Evolutionary conservation across 345 rosid genomes (phyloP), one percentile per base, ranked within the genome.

Genomic region (Schrenkiella parvula): DNA sequence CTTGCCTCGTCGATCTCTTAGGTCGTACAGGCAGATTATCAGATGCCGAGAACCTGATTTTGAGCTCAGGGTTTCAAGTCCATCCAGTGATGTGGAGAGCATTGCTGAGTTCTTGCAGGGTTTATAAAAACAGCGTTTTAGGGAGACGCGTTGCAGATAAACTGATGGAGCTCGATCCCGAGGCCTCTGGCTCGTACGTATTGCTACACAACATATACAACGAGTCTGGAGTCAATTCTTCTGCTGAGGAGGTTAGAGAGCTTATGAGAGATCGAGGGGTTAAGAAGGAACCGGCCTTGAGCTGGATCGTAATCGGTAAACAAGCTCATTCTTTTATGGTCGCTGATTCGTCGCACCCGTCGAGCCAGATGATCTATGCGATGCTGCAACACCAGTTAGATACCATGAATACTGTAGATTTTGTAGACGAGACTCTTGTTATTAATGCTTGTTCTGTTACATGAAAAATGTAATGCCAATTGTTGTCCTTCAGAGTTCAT

Each of bases 81-180:
- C 74, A 80, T 64, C 83, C 85, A 26, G 82, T 79, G 14, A 75
- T 82, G 74, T 86, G 89, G 89, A 72, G 72, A 71, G 75, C 89
- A 34, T 68, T 86, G 48, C 58, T 83, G 58, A 84, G 89, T 61
- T 81, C 83, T 76, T 83, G 89, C 65, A 77, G 76, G 68, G 60
- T 80, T 48, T 58, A 86, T 61, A 77, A 77, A 19, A 69, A 86
- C 48, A 52, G 68, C 6, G n/a, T 57, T 6, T 29, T 37, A 2
- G 84, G 83, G 4, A 73, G 44, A 75, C 78, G 75, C 37, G 83
- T 76, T 37, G 86, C 89, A 3, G 79, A 70, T 75, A 84, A 77
- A 26, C 10, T 82, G 50, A 74, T 83, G 52, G 78, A 82, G 55
- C 78, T 83, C 35, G 86, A 83, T 32, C 86, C 84, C 2, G 73